Base-by-base conservation (phyloP, 441 rosid genomes). In the Erysimum pusillum region DNA sequence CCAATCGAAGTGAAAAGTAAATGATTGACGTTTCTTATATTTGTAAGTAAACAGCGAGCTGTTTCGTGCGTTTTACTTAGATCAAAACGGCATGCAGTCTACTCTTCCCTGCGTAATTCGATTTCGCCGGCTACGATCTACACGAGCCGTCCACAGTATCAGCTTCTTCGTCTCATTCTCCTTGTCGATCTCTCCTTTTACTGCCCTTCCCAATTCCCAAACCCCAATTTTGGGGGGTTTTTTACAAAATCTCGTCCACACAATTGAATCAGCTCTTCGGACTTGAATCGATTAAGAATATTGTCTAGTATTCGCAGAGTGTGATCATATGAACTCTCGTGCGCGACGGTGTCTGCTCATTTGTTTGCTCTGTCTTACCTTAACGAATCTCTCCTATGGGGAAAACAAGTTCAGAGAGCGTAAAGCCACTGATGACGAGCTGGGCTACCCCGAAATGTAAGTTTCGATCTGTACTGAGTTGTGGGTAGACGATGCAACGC, bases 391-490 rank as follows among this genome's bases (percentile, higher is more conserved):
- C 66, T 67, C 84, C 62, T 44, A 51, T 69, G 96, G 85, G 6
- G 86, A 87, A 54, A 86, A 85, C 78, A 96, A 92, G 79, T 94
- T 94, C 80, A 94, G 97, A 78, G 86, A 89, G 71, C 89, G 98
- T 59, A 71, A 81, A 63, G 95, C 99, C 64, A 86, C 87, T 15
- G 98, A 94, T 67, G 99, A 96, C 75, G 86, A 87, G 20, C 82
- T 79, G 28, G 97, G 88, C 52, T 91, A 85, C 82, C 92, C 96
- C 28, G 86, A 94, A 58, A 63, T 86, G 99, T 97, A 71, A 81
- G 88, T 78, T 76, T 41, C n/a, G 69, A 67, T 66, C 58, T 42
- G 3, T 44, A 28, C 15, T 49, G 46, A 36, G 52, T 41, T 41
- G 20, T 46, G 51, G 5, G 13, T 68, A 71, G 32, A 41, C 28